Base-by-base conservation (phyloP, 495 filamentous ascomycete genomes). In the Chlorociboria aeruginascens region DNA sequence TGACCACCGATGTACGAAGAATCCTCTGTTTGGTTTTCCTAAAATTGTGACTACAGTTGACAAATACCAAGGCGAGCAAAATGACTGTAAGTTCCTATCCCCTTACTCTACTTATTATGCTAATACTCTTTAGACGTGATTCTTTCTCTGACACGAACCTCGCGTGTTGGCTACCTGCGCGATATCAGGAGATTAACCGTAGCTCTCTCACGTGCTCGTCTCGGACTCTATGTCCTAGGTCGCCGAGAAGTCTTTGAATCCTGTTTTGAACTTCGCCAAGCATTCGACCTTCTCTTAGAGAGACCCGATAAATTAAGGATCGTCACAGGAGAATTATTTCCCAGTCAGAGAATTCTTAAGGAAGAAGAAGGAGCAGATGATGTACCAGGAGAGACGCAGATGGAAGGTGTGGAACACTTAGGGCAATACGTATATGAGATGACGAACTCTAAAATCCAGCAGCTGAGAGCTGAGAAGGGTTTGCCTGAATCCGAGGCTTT, bases 51-150 rank as follows among this genome's bases (percentile, higher is more conserved):
- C 84, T 1, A 97, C 93, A 13, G 93, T 99, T 46, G 92, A 99
- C 65, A 94, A 93, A 63, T 99, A 96, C 56, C 92, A 99, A 69
- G 92, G 92, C 54, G 93, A 97, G 71, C 92, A 99, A 68, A 99
- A 97, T 66, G 92, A 96, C 58, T 97, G 88, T 93, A 68, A 77
- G 85, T 76, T 57, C 17, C 47, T 32, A 38, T 20, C 40, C 17
- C 7, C 7, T 31, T 13, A 6, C 32, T 46, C 3, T 16, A 39
- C 41, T 37, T n/a, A 43, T 29, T 17, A 33, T 54, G 48, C 55
- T 61, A 51, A 65, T 55, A 41, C 57, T 34, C 30, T 31, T 56
- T 2, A 95, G 88, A 95, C 61, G 79, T 98, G 50, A 89, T 98
- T 54, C 79, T 98, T 50, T 94, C 87, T 6, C 72, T 98, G 43